A percentile compares a stretch with the other conserved stretches of the same genome.
Evolutionary conservation across 306 rosid genomes (phyloP).

Genomic region (Oemleria cerasiformis): DNA sequence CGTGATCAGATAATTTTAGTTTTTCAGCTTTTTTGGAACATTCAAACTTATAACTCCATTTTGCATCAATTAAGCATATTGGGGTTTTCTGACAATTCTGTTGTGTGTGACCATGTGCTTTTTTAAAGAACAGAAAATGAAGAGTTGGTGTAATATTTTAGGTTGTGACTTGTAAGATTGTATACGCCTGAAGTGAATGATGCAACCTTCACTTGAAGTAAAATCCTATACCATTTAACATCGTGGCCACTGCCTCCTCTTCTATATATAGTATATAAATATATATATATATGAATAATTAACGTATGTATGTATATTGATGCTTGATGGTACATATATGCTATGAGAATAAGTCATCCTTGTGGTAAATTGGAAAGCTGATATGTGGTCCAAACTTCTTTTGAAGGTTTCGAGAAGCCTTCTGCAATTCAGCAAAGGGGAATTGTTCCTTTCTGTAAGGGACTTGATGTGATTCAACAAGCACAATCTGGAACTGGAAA

Average conservation of each 20-base stretch:
- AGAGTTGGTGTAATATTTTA: background rate
- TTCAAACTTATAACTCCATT: background rate
- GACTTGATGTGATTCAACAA: conserved; percentile 72
- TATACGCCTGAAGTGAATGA: background rate
- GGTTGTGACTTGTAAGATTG: background rate
- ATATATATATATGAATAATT: too few species aligned
- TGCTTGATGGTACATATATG: background rate
- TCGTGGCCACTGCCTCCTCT: background rate
- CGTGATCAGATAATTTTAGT: background rate
- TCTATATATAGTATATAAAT: too few species aligned
- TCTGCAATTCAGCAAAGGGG: conserved; percentile 86
- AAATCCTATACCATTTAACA: background rate
- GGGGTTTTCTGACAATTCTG: background rate
- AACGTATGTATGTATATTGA: background rate
- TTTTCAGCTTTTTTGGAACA: background rate
- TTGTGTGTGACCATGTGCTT: background rate
- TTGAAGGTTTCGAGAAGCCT: conserved; percentile 71
- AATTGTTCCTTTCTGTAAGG: conserved; percentile 75
- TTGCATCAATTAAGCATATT: background rate
- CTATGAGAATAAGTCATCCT: background rate
- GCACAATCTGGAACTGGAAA: conserved; percentile 83
- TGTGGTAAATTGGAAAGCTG: conserved; percentile 12
- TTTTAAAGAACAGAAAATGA: background rate
- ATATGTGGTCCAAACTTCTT: conserved; percentile 10
- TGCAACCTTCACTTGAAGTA: background rate